A percentile compares a stretch with the other conserved stretches of the same genome.
Conservation (phyloP, 2,329 filamentous ascomycete genomes). For the Cryoendolithus antarcticus region DNA sequence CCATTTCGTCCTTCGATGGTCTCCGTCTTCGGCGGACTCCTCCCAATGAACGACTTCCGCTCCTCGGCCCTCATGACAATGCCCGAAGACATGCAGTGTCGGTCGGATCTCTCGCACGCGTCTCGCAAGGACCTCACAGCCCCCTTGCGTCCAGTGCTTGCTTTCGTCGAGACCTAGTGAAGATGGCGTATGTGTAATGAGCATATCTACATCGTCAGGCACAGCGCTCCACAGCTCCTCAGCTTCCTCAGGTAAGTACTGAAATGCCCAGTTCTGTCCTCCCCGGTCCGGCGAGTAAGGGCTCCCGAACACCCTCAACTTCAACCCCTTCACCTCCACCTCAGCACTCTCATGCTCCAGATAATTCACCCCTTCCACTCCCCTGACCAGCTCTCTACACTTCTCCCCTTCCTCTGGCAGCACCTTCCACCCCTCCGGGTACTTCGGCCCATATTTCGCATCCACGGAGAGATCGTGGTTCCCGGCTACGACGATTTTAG, state of each 20-base stretch:
- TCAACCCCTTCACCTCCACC: constrained; percentile 48
- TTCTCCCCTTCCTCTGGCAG: constrained; percentile 33
- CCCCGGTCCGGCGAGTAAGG: constrained; percentile 44
- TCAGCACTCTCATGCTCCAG: constrained; percentile 46
- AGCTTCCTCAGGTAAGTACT: constrained; percentile 38
- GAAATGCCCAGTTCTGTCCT: constrained; percentile 50
- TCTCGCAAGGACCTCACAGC: constrained; percentile 48
- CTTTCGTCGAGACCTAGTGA: constrained; percentile 43
- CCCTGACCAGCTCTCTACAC: constrained; percentile 42
- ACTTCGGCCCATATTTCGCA: constrained; percentile 15
- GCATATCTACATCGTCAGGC: constrained; percentile 49
- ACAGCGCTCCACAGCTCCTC: constrained; percentile 47
- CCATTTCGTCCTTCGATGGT: constrained; percentile 35
- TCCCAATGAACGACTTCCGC: constrained; percentile 50
- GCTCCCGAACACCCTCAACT: constrained; percentile 58
- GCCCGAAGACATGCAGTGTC: constrained; percentile 55
- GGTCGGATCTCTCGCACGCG: constrained; percentile 51
- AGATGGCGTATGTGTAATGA: constrained; percentile 61
- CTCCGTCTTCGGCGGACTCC: constrained; percentile 32
- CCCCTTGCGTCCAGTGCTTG: constrained; percentile 31
- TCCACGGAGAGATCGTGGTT: constrained; percentile 69
- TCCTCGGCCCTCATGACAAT: constrained; percentile 58
- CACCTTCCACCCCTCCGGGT: constrained; percentile 14
- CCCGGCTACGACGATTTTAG: constrained; percentile 59
- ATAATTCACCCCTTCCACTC: constrained; percentile 47